Conservation (phyloP, 2,329 filamentous ascomycete genomes). For the Plenodomus tracheiphilus region DNA sequence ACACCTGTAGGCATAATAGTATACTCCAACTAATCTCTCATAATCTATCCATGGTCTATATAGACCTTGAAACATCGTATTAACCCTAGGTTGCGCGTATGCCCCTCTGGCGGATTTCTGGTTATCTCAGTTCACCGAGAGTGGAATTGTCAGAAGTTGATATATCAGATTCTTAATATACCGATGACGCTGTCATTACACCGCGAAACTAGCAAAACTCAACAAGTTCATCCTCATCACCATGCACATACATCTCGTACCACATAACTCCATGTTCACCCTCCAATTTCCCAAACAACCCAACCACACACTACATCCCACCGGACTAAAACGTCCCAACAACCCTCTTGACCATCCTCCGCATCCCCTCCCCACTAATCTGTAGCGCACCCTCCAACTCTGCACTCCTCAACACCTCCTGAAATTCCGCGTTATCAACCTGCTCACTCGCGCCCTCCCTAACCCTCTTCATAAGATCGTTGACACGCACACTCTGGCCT, state of each 20-base stretch:
- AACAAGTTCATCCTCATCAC: not conserved
- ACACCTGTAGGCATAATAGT: no score
- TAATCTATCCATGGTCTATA: no score
- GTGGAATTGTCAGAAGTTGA: no score
- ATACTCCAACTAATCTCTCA: no score
- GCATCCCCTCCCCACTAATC: constrained; percentile 79
- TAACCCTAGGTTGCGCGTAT: no score
- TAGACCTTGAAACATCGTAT: no score
- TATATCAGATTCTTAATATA: no score
- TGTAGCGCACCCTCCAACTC: constrained; percentile 85
- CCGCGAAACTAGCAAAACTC: not conserved
- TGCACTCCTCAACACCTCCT: constrained; percentile 75
- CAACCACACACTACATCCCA: no score
- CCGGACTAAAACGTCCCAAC: constrained; percentile 30
- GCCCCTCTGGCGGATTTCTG: no score
- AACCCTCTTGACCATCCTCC: constrained; percentile 79
- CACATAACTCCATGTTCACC: not conserved
- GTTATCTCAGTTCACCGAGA: no score
- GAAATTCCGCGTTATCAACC: constrained; percentile 79
- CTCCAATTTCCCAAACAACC: no score
- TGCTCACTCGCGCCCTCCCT: constrained; percentile 60
- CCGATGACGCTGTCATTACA: not conserved
- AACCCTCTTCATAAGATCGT: constrained; percentile 75
- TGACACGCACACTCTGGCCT: constrained; percentile 68
- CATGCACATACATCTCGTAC: not conserved